Evolutionary conservation across 2,329 filamentous ascomycete species (phyloP), one percentile per base, ranked within the genome.

Genomic region (Lecanicillium sp.): DNA sequence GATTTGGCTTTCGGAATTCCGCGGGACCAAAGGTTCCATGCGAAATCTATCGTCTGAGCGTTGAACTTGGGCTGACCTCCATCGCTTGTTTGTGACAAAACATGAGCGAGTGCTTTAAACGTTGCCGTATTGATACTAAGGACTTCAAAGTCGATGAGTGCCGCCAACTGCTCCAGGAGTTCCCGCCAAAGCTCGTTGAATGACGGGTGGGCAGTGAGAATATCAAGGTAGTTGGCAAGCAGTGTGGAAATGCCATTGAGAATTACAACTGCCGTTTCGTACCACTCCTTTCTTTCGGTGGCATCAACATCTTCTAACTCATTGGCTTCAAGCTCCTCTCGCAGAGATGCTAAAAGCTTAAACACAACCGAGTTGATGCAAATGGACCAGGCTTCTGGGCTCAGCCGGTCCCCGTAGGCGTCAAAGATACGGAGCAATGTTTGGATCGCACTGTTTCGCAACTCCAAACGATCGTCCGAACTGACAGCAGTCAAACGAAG

Each of bases 341-440:
- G 75, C n/a, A 89, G 80, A 1, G 78, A 80, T 4, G 79, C 72
- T 3, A 94, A 62, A 48, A 95, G 78, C 43, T 77, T 78, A 59
- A 95, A 89, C 2, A 95, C 71, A 6, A 96, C 84, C 6, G 77
- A 79, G 43, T 84, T 81, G 40, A 95, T 74, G 49, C 88, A 92
- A 19, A 90, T 72, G 34, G 82, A 81, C 89, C 88, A 97, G 1
- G 85, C 81, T 52, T 84, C 77, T 0, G 86, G 72, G 29, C 75
- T 81, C 4, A 96, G 69, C 38, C 84, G 81, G 47, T 89, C 84
- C 10, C 87, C 87, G 46, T 94, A 94, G 2, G 87, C 88, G 56
- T 95, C 88, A 46, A 97, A 88, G 15, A 97, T 95, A 33, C 88
- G 78, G 40, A 96, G 72, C 4, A 97, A 66, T 0, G 90, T 96